Conservation (phyloP, 306 rosid genomes). For the Casuarina glauca region DNA sequence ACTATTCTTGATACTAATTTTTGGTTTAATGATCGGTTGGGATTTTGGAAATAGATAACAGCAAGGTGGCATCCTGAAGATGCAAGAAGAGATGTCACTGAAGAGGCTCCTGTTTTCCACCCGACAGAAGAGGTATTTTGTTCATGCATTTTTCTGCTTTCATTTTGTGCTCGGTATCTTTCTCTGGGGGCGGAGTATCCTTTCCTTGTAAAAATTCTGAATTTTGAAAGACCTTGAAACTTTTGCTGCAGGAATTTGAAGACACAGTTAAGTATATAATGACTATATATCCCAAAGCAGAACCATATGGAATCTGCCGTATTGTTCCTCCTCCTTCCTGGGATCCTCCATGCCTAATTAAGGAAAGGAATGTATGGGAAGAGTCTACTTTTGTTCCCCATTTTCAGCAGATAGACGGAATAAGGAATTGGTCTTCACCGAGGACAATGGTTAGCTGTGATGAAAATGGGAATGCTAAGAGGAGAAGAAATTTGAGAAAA, state of each 20-base stretch:
- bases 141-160: constrained; percentile 24
- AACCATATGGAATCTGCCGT: constrained; percentile 81
- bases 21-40: constrained; percentile 18
- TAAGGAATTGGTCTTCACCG: constrained; percentile 39
- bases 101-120: constrained; percentile 66
- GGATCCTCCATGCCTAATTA: constrained; percentile 51
- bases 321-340: constrained; percentile 81
- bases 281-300: constrained; percentile 60
- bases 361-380: constrained; percentile 53
- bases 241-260: constrained; percentile 68
- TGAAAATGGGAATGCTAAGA: constrained; percentile 37
- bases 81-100: constrained; percentile 52
- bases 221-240: constrained; percentile 22
- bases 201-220: constrained; percentile 13
- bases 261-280: constrained; percentile 66
- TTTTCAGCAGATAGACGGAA: constrained; percentile 68
- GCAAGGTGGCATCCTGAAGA: constrained; percentile 81
- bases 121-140: constrained; percentile 75
- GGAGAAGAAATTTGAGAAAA: constrained; percentile 44
- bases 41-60: constrained; percentile 58
- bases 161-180: constrained; percentile 22
- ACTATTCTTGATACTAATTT: constrained; percentile 8
- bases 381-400: constrained; percentile 50
- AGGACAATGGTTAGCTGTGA: constrained; percentile 21
- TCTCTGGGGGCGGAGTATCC: constrained; percentile 21